A percentile compares a stretch with the other conserved stretches of the same genome.
Conservation (phyloP, 257 asterid genomes). For the Euphrasia confusa region DNA sequence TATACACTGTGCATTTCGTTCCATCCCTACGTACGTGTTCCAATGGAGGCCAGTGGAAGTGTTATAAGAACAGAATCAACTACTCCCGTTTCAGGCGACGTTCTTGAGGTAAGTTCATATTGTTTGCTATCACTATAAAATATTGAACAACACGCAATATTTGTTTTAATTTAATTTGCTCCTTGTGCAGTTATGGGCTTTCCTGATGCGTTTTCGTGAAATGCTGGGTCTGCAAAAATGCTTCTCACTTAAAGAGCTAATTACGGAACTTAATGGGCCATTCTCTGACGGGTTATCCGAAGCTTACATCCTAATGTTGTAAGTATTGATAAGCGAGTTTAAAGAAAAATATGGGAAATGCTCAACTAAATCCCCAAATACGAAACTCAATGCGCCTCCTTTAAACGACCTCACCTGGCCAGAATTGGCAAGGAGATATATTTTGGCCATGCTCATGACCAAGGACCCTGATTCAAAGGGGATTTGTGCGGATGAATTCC, state of each 20-base stretch:
- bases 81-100: neutral
- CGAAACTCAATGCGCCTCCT: neutral
- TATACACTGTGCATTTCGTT: neutral
- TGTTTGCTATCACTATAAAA: neutral
- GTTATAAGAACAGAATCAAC: neutral
- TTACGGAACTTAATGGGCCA: constrained; percentile 4
- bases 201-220: constrained; percentile 15
- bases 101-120: neutral
- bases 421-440: constrained; percentile 22
- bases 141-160: no score
- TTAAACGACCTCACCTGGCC: constrained; percentile 21
- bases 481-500: no score
- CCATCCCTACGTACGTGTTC: neutral
- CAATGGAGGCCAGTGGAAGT: constrained; percentile 16
- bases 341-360: neutral
- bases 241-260: constrained; percentile 17
- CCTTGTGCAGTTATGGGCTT: constrained; percentile 20
- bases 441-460: neutral
- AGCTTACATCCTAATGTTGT: constrained; percentile 13
- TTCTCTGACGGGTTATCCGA: neutral
- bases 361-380: neutral
- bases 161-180: neutral
- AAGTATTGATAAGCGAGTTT: neutral
- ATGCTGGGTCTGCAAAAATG: neutral
- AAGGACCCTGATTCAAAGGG: neutral